Conservation (phyloP, 257 asterid genomes). For the Lycium barbarum region DNA sequence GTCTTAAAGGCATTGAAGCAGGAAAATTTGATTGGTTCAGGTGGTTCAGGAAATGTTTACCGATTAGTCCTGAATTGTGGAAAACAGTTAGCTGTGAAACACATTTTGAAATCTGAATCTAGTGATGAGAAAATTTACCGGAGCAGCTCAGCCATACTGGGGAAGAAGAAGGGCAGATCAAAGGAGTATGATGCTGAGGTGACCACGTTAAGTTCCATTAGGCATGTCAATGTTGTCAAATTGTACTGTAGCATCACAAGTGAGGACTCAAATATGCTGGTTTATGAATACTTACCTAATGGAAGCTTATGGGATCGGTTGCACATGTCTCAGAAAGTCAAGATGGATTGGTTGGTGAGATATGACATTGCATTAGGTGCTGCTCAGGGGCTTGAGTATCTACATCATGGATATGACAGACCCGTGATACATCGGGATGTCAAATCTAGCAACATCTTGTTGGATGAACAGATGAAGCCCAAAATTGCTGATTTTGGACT, state of each 20-base stretch:
- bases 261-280: slow-evolving; percentile 55
- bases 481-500: slow-evolving; percentile 59
- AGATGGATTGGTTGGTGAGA: slow-evolving; percentile 53
- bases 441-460: slow-evolving; percentile 56
- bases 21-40: slow-evolving; percentile 52
- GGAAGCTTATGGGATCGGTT: slow-evolving; percentile 54
- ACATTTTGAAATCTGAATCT: slow-evolving; percentile 44
- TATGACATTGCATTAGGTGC: slow-evolving; percentile 54
- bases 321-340: slow-evolving; percentile 36
- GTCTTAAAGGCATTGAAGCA: slow-evolving; percentile 45
- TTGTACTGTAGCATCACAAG: slow-evolving; percentile 52
- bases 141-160: slow-evolving; percentile 43
- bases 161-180: slow-evolving; percentile 32
- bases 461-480: slow-evolving; percentile 52
- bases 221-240: slow-evolving; percentile 58
- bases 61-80: slow-evolving; percentile 43
- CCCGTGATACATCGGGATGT: slow-evolving; percentile 54
- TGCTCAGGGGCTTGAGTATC: slow-evolving; percentile 55
- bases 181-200: slow-evolving; percentile 55
- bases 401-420: slow-evolving; percentile 54
- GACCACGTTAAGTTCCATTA: slow-evolving; percentile 47
- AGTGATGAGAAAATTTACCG: slow-evolving; percentile 30
- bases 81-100: slow-evolving; percentile 52
- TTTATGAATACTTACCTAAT: slow-evolving; percentile 50
- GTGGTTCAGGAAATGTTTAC: slow-evolving; percentile 58